Conservation (phyloP, 225 moss, liverwort and hornwort species). For the Pseudoscleropodium purum region DNA sequence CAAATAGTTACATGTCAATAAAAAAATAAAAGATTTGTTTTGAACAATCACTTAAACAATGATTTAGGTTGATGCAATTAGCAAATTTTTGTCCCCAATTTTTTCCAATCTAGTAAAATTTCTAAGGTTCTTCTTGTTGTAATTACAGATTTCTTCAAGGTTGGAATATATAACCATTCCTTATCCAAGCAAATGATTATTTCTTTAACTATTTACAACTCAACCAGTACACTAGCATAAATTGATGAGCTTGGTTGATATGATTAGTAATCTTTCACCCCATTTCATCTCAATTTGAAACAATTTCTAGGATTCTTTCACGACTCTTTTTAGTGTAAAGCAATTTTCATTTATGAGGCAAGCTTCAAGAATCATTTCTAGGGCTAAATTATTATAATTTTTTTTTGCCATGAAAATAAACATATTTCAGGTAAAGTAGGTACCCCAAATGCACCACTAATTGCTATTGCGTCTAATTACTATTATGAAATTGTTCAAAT, state of each 20-base stretch:
- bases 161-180: background rate
- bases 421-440: background rate
- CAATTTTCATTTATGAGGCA: background rate
- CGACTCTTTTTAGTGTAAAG: background rate
- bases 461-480: no score
- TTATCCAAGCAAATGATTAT: background rate
- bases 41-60: background rate
- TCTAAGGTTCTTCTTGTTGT: rapidly evolving
- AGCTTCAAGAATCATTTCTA: background rate
- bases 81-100: background rate
- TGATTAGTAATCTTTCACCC: background rate
- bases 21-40: background rate
- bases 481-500: no score
- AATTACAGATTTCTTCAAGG: rapidly evolving
- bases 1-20: background rate
- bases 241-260: background rate
- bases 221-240: background rate
- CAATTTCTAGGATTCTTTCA: background rate
- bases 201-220: background rate
- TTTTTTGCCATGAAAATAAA: background rate
- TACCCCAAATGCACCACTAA: no score
- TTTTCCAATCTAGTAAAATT: background rate
- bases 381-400: background rate
- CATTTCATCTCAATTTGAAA: background rate
- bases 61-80: background rate